Evolutionary conservation across 1,284 basidiomycete species (phyloP).

Genomic region (Ganoderma meredithae): DNA sequence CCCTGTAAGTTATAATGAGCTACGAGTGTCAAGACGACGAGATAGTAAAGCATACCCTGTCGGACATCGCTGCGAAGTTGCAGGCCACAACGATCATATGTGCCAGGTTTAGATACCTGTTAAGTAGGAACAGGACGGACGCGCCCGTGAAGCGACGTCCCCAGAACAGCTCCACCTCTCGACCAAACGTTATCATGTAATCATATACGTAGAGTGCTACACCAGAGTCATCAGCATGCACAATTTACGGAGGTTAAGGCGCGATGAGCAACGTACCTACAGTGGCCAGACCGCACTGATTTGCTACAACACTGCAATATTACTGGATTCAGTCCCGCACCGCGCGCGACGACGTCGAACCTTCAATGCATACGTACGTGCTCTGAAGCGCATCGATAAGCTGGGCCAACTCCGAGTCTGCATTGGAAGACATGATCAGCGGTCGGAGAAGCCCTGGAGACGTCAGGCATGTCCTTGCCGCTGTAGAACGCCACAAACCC

Average conservation of each 20-base stretch:
- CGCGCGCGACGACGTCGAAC: not conserved
- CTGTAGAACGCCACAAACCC: not conserved
- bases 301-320: not conserved
- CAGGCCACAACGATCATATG: not conserved
- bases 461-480: not conserved
- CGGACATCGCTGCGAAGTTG: not conserved
- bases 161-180: constrained; percentile 2
- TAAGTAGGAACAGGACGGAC: not conserved
- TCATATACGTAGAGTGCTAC: not conserved
- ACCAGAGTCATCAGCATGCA: not conserved
- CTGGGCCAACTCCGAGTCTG: not conserved
- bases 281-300: not conserved
- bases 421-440: not conserved
- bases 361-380: not conserved
- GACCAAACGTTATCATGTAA: not conserved
- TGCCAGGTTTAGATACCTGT: not conserved
- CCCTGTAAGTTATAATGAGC: not conserved
- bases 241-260: not conserved
- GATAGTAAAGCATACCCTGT: not conserved
- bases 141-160: not conserved
- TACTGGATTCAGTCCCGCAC: not conserved
- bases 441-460: not conserved
- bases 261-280: not conserved
- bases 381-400: not conserved
- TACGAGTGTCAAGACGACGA: not conserved